Evolutionary conservation across 805 yeast species (phyloP).

Genomic region (Wickerhamiella australiensis): DNA sequence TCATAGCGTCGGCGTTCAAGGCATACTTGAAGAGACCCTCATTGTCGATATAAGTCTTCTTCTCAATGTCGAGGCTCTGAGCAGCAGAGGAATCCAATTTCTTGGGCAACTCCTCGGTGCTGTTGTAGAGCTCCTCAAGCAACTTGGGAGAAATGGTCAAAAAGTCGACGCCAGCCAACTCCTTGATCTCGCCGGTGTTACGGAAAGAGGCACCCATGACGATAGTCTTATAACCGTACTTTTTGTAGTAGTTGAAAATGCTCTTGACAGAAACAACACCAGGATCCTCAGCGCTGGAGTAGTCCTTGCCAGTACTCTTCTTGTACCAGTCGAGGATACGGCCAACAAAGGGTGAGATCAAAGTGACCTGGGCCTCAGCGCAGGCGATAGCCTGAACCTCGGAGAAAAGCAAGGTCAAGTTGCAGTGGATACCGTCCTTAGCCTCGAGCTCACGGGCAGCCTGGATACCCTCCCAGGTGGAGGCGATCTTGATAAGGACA

Average conservation of each 20-base stretch:
- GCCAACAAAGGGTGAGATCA: conserved; percentile 98
- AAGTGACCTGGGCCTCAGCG: conserved; percentile 93
- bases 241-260: conserved; percentile 96
- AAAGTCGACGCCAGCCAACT: conserved; percentile 93
- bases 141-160: conserved; percentile 89
- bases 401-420: conserved; percentile 89
- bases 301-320: conserved; percentile 81
- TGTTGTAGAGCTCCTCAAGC: conserved; percentile 76
- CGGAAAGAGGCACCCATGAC: conserved; percentile 99
- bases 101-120: conserved; percentile 68
- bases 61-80: conserved; percentile 40
- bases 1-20: conserved; percentile 95
- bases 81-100: conserved; percentile 62
- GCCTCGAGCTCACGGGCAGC: conserved; percentile 93
- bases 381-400: conserved; percentile 97
- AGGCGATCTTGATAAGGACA: conserved; percentile 88
- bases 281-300: conserved; percentile 75
- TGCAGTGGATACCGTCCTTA: conserved; percentile 83
- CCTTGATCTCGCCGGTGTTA: conserved; percentile 88
- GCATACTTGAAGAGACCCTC: conserved; percentile 84
- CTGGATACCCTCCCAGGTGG: conserved; percentile 99
- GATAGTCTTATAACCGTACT: conserved; percentile 88
- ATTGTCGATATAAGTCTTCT: conserved; percentile 71
- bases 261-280: conserved; percentile 85
- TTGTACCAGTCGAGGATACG: conserved; percentile 98